These are phyloP conservation scores for Byssoonygena ceratinophila DNA, from an alignment of 2,329 filamentous ascomycete genomes.

Conservation along the genomic window DNA sequence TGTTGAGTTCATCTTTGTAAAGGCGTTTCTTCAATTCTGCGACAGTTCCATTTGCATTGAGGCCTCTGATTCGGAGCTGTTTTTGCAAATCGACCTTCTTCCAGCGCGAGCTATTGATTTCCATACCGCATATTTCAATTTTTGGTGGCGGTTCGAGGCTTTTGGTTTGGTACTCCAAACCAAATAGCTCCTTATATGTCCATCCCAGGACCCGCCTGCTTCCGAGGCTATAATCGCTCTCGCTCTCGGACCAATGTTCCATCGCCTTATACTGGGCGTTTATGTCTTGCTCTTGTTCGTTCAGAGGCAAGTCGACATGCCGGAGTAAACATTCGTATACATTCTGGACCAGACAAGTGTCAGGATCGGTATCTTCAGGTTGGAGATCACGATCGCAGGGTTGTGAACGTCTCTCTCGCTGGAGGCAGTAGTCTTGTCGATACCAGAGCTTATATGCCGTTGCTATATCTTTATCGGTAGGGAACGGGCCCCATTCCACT, in stretches of 20 bases:
- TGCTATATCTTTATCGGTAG: conserved; percentile 19
- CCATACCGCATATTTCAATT: conserved; percentile 14
- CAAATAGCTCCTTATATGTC: conserved; percentile 18
- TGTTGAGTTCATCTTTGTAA: conserved; percentile 17
- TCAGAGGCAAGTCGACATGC: conserved; percentile 18
- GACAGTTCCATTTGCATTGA: conserved; percentile 13
- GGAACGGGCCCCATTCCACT: conserved; percentile 22
- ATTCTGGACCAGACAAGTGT: conserved; percentile 22
- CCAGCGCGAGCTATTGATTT: conserved; percentile 17
- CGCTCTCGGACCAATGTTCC: not conserved
- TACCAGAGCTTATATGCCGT: conserved; percentile 25
- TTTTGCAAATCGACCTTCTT: conserved; percentile 14
- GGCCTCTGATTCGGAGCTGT: conserved; percentile 17
- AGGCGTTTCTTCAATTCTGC: conserved; percentile 20
- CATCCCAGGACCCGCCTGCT: conserved; percentile 1
- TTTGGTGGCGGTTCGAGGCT: not conserved
- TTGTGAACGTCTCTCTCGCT: conserved; percentile 4
- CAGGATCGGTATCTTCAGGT: not conserved
- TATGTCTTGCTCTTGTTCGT: conserved; percentile 11
- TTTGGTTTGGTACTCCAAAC: not conserved
- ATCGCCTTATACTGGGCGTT: not conserved
- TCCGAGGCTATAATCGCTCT: not conserved
- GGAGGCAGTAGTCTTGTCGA: conserved; percentile 20
- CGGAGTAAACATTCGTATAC: conserved; percentile 27
- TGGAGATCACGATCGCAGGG: not conserved